Evolutionary conservation across 352 stramenopile species (phyloP).

Genomic region (Globisporangium middletonii): DNA sequence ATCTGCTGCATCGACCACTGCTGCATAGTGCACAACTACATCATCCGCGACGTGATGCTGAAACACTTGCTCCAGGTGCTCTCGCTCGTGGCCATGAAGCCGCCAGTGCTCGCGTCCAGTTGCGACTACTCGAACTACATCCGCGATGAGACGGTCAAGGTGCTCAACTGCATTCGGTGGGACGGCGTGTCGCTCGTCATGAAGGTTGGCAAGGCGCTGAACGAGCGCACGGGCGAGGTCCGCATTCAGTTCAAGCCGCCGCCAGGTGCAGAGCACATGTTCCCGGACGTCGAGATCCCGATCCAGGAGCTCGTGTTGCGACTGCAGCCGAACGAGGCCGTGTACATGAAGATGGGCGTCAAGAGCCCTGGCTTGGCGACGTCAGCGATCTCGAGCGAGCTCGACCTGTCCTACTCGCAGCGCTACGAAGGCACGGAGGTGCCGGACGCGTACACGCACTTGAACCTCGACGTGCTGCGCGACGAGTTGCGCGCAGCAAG

Average conservation of each 20-base stretch:
- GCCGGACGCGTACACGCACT: conserved; percentile 96
- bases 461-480: conserved; percentile 97
- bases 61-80: conserved; percentile 99
- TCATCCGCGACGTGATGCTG: conserved; percentile 99
- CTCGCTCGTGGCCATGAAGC: conserved; percentile 96
- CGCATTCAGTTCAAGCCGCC: conserved; percentile 96
- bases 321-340: conserved; percentile 94
- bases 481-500: conserved; percentile 96
- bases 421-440: conserved; percentile 84
- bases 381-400: conserved; percentile 90
- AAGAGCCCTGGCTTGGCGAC: conserved; percentile 92
- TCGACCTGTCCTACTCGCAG: conserved; percentile 95
- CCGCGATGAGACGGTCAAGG: conserved; percentile 97
- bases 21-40: conserved; percentile 80
- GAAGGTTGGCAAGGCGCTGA: conserved; percentile 97
- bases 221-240: conserved; percentile 97
- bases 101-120: conserved; percentile 76
- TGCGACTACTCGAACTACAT: conserved; percentile 91
- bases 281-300: conserved; percentile 82
- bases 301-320: conserved; percentile 96
- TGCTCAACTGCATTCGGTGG: conserved; percentile 96
- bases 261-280: conserved; percentile 87
- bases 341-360: conserved; percentile 97
- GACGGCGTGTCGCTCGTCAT: conserved; percentile 98
- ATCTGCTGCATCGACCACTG: too few species aligned